phyloP scores from a whole-genome alignment of 371 early-diverging fungal species.

The Mortierella sp. region DNA sequence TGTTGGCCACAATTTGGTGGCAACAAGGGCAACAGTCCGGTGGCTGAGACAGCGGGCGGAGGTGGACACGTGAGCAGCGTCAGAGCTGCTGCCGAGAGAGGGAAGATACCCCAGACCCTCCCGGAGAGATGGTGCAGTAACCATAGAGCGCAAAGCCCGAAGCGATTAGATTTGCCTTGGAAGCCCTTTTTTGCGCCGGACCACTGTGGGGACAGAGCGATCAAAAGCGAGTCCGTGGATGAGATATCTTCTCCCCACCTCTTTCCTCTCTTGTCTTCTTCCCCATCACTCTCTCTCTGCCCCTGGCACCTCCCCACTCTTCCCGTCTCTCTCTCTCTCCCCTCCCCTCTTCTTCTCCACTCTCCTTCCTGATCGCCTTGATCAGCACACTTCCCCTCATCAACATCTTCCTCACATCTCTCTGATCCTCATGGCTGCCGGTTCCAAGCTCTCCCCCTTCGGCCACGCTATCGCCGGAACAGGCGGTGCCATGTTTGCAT shows the following conservation, averaged over 20 bases:
- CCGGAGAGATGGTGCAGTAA: constrained; percentile 4
- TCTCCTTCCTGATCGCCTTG: constrained; percentile 13
- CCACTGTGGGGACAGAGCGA: constrained; percentile 41
- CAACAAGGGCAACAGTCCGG: background rate
- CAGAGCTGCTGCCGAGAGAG: too few species aligned
- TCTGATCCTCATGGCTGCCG: constrained; percentile 55
- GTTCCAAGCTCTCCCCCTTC: constrained; percentile 81
- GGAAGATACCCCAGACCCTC: too few species aligned
- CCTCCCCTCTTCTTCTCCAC: constrained; percentile 5
- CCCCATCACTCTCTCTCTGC: background rate
- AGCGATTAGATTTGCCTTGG: background rate
- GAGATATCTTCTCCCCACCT: constrained; percentile 1
- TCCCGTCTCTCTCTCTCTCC: constrained; percentile 17
- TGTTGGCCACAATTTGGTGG: constrained; percentile 27
- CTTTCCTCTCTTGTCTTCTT: constrained; percentile 12
- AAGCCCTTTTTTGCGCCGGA: constrained; percentile 10
- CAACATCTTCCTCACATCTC: constrained; percentile 3
- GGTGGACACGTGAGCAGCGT: too few species aligned
- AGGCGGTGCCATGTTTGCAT: constrained; percentile 91
- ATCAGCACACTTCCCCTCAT: constrained; percentile 6
- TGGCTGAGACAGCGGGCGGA: too few species aligned
- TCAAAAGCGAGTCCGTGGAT: constrained; percentile 3
- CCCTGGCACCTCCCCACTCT: constrained; percentile 1
- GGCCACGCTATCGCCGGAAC: constrained; percentile 95
- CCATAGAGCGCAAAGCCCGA: constrained; percentile 43